These are phyloP conservation scores for Nakazawaea wyomingensis DNA, from an alignment of 805 yeast species.

Conservation along the genomic window DNA sequence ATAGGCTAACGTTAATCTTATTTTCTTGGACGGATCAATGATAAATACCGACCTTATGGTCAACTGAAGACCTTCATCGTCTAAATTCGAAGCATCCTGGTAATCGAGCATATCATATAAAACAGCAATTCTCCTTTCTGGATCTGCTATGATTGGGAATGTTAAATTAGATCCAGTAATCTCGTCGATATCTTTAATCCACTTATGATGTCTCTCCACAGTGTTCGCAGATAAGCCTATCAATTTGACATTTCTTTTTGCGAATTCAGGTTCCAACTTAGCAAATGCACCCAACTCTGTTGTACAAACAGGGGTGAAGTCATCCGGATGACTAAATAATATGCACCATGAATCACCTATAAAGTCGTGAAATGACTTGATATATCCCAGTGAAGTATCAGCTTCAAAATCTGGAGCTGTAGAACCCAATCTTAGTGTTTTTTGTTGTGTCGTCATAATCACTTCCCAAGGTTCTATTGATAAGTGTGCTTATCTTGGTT, in stretches of 20 bases:
- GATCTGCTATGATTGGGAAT: constrained; percentile 70
- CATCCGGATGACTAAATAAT: constrained; percentile 72
- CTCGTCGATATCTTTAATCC: constrained; percentile 72
- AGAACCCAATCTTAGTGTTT: constrained; percentile 47
- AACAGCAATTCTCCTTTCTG: constrained; percentile 52
- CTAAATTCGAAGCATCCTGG: constrained; percentile 64
- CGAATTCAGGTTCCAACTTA: constrained; percentile 63
- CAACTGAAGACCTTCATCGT: constrained; percentile 57
- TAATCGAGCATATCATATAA: constrained; percentile 67
- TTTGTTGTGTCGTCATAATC: not conserved
- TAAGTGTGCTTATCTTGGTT: no score
- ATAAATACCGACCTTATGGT: constrained; percentile 70
- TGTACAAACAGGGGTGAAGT: constrained; percentile 76
- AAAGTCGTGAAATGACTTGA: constrained; percentile 50
- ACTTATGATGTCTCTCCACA: constrained; percentile 53
- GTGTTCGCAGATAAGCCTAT: constrained; percentile 67
- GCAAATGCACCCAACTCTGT: constrained; percentile 77
- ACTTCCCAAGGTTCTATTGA: no score
- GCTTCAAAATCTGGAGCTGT: constrained; percentile 65
- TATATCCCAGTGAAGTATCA: constrained; percentile 57
- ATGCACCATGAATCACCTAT: constrained; percentile 61
- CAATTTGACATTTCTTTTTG: constrained; percentile 57
- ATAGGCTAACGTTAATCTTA: constrained; percentile 59
- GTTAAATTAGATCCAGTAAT: constrained; percentile 51
- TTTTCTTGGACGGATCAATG: constrained; percentile 61